Evolutionary conservation across 2,329 filamentous ascomycete genomes (phyloP).

Genomic region (Botrytis deweyae): DNA sequence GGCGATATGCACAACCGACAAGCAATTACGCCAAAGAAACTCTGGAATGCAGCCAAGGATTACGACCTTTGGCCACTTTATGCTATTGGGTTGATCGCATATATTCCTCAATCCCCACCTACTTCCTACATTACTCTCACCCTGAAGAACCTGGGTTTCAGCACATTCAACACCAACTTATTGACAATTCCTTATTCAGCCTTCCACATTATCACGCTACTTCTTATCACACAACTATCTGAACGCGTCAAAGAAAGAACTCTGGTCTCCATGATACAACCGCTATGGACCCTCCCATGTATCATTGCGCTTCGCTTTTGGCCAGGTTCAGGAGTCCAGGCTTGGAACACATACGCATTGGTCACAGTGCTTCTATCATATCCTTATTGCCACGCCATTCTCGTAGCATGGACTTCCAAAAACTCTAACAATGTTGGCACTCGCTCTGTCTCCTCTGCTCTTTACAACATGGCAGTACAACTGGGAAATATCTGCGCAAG

Average conservation of each 20-base stretch:
- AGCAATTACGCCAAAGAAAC: slow-evolving; percentile 49
- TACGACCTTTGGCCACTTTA: slow-evolving; percentile 61
- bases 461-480: slow-evolving; percentile 54
- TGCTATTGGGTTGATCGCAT: slow-evolving; percentile 47
- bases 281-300: slow-evolving; percentile 45
- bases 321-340: slow-evolving; percentile 29
- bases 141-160: slow-evolving; percentile 40
- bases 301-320: slow-evolving; percentile 41
- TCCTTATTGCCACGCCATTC: slow-evolving; percentile 38
- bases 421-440: slow-evolving; percentile 64
- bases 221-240: slow-evolving; percentile 49
- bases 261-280: slow-evolving; percentile 40
- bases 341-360: slow-evolving; percentile 43
- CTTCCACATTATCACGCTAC: slow-evolving; percentile 46
- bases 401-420: slow-evolving; percentile 47
- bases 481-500: slow-evolving; percentile 44
- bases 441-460: slow-evolving; percentile 59
- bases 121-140: slow-evolving; percentile 55
- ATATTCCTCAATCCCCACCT: slow-evolving; percentile 50
- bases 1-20: slow-evolving; percentile 60
- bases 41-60: slow-evolving; percentile 55
- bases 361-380: slow-evolving; percentile 37
- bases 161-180: slow-evolving; percentile 47
- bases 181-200: slow-evolving; percentile 48
- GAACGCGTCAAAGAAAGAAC: slow-evolving; percentile 44